Evolutionary conservation across 176 grass and related monocot genomes (phyloP).

Genomic region (Oropetium thomaeum): DNA sequence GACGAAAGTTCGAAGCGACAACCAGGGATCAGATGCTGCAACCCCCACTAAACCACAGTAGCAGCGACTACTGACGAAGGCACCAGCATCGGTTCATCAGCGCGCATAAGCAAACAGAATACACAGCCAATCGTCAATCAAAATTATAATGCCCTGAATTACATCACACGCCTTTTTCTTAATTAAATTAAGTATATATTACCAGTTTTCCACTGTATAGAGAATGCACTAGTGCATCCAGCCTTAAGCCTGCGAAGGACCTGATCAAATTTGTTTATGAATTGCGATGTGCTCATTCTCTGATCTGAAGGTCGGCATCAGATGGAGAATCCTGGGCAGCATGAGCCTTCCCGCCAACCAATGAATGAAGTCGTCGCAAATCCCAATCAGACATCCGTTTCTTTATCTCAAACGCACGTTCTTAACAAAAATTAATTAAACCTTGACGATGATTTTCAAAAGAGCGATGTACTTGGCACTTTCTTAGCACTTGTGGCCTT

Average conservation of each 20-base stretch:
- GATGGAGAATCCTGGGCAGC: not conserved
- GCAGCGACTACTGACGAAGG: not conserved
- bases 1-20: not conserved
- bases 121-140: not conserved
- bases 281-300: not conserved
- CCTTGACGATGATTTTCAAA: not conserved
- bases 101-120: not conserved
- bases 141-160: not conserved
- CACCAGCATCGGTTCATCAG: not conserved
- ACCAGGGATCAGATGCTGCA: not conserved
- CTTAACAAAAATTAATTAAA: not conserved
- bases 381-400: no score
- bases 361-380: not conserved
- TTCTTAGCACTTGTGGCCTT: no score
- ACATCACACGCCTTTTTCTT: not conserved
- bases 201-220: no score
- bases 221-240: not conserved
- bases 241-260: not conserved
- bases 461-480: not conserved
- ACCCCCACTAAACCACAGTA: no score
- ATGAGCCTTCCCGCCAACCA: not conserved
- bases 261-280: not conserved
- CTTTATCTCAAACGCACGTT: no score
- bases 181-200: no score
- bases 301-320: not conserved